These are phyloP conservation scores for Hygrophorus pudorinus DNA, from an alignment of 768 basidiomycete genomes.

Conservation along the genomic window DNA sequence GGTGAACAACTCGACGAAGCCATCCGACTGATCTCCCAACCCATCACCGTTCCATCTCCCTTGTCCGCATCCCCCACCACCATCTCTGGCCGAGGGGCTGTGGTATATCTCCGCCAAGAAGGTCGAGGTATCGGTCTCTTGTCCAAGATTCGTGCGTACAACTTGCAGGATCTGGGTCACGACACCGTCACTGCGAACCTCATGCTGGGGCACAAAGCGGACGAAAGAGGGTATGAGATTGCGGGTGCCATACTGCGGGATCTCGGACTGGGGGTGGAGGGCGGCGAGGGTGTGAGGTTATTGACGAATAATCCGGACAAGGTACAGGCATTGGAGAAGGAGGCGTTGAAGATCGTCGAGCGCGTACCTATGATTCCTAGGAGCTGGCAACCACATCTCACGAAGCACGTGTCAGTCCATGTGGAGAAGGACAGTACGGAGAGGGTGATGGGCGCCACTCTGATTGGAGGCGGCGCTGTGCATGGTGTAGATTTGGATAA, in stretches of 20 bases:
- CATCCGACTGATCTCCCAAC: slow-evolving; percentile 77
- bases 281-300: slow-evolving; percentile 34
- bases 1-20: slow-evolving; percentile 98
- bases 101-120: slow-evolving; percentile 94
- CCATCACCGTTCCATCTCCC: slow-evolving; percentile 39
- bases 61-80: slow-evolving; percentile 20
- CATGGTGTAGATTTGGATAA: slow-evolving; percentile 84
- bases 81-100: slow-evolving; percentile 82
- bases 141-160: slow-evolving; percentile 95
- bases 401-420: slow-evolving; percentile 8
- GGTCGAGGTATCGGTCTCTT: slow-evolving; percentile 96
- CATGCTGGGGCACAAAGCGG: slow-evolving; percentile 88
- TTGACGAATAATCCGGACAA: slow-evolving; percentile 99
- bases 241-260: slow-evolving; percentile 88
- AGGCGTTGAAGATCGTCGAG: slow-evolving; percentile 74
- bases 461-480: slow-evolving; percentile 51
- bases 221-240: slow-evolving; percentile 88
- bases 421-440: slow-evolving; percentile 15
- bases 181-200: slow-evolving; percentile 97
- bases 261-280: slow-evolving; percentile 58
- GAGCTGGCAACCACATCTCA: slow-evolving; percentile 46
- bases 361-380: slow-evolving; percentile 92
- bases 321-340: slow-evolving; percentile 74
- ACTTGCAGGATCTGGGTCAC: slow-evolving; percentile 93
- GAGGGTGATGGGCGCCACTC: slow-evolving; percentile 55